Conservation (phyloP, 2,329 filamentous ascomycete species). For the Huntiella omanensis region DNA sequence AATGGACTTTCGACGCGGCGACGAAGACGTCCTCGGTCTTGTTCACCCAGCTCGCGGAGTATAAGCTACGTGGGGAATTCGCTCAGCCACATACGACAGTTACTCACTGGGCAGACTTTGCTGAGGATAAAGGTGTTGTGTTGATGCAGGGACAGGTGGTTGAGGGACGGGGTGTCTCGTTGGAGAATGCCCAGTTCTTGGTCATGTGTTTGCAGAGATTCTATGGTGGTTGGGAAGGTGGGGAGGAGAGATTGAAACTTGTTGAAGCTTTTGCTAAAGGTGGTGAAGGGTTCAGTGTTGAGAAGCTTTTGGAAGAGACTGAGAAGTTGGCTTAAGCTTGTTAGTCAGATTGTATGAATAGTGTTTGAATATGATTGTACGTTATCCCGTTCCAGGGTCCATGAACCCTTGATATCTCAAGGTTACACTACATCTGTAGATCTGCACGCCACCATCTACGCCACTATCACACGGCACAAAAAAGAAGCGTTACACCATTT, state of each 20-base stretch:
- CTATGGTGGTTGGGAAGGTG: constrained; percentile 37
- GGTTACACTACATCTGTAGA: too few relatives aligned
- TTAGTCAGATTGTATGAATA: too few relatives aligned
- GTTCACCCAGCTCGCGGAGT: constrained; percentile 88
- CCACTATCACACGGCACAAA: too few relatives aligned
- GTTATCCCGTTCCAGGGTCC: too few relatives aligned
- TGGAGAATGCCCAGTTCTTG: constrained; percentile 74
- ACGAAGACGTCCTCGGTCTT: constrained; percentile 55
- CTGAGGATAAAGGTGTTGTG: constrained; percentile 55
- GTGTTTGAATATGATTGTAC: too few relatives aligned
- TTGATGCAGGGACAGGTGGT: constrained; percentile 70
- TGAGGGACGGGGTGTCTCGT: constrained; percentile 54
- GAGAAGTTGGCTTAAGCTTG: constrained; percentile 47
- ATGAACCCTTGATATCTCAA: too few relatives aligned
- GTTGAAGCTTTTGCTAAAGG: constrained; percentile 68
- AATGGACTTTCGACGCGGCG: constrained; percentile 72
- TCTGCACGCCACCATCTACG: too few relatives aligned
- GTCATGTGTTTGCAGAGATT: constrained; percentile 89
- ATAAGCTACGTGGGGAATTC: constrained; percentile 76
- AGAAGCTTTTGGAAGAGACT: constrained; percentile 72
- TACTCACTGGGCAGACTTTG: constrained; percentile 75
- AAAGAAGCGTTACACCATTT: too few relatives aligned
- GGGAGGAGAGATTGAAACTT: constrained; percentile 45
- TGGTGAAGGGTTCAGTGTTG: constrained; percentile 61
- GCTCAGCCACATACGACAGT: constrained; percentile 84